phyloP scores from a whole-genome alignment of 2,329 filamentous ascomycete genomes.

The Aspergillus alliaceus region DNA sequence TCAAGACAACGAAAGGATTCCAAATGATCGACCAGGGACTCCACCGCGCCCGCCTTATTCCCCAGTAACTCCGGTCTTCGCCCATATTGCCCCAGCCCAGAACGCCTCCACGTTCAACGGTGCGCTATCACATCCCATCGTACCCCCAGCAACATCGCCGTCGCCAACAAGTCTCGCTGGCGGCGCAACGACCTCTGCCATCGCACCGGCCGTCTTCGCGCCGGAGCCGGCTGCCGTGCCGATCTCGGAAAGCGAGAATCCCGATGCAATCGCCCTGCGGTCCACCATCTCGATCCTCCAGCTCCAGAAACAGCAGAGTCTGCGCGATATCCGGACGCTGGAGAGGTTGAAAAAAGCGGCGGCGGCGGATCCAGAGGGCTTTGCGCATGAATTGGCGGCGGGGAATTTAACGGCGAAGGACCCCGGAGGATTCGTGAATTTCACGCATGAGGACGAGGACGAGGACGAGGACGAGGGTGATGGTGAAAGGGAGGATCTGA shows the following conservation, averaged over 20 bases:
- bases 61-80: slow-evolving; percentile 47
- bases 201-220: slow-evolving; percentile 35
- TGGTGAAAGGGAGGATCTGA: slow-evolving; percentile 20
- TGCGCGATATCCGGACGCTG: slow-evolving; percentile 71
- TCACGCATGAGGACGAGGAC: slow-evolving; percentile 39
- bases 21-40: slow-evolving; percentile 33
- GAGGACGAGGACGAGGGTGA: slow-evolving; percentile 39
- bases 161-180: slow-evolving; percentile 26
- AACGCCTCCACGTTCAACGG: slow-evolving; percentile 16
- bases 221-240: slow-evolving; percentile 43
- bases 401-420: slow-evolving; percentile 57
- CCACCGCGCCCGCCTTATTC: slow-evolving; percentile 49
- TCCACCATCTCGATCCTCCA: slow-evolving; percentile 85
- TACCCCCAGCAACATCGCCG: slow-evolving; percentile 32
- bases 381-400: slow-evolving; percentile 65
- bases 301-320: slow-evolving; percentile 76
- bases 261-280: slow-evolving; percentile 82
- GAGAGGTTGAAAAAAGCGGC: slow-evolving; percentile 70
- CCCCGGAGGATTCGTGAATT: slow-evolving; percentile 32
- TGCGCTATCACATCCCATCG: slow-evolving; percentile 26
- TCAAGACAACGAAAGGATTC: slow-evolving; percentile 17
- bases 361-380: slow-evolving; percentile 68
- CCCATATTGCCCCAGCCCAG: slow-evolving; percentile 33
- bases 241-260: slow-evolving; percentile 59
- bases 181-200: slow-evolving; percentile 22